Evolutionary conservation across 2,329 filamentous ascomycete genomes (phyloP).

Genomic region (Karstenula rhodostoma): DNA sequence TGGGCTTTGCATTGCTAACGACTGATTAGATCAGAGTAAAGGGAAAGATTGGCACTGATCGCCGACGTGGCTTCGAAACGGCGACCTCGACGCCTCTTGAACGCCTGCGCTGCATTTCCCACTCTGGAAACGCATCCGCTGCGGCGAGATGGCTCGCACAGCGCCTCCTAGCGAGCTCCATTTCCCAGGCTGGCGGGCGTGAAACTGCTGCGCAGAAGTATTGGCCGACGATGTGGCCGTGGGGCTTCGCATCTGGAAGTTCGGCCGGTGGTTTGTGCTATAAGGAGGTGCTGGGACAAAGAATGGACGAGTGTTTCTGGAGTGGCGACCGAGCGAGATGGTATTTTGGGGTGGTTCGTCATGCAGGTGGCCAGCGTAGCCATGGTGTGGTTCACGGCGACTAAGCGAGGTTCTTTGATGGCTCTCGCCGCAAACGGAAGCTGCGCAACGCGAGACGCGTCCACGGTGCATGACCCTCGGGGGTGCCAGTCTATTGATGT

Average conservation of each 20-base stretch:
- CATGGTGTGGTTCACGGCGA: background rate
- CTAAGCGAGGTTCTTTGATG: constrained; percentile 7
- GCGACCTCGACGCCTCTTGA: constrained; percentile 8
- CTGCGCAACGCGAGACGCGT: background rate
- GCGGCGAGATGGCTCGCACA: background rate
- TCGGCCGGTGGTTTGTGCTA: background rate
- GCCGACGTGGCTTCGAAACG: background rate
- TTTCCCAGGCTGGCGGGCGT: background rate
- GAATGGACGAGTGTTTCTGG: background rate
- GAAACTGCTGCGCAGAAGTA: background rate
- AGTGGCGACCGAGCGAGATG: background rate
- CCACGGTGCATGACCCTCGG: background rate
- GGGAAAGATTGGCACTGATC: background rate
- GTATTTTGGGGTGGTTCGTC: background rate
- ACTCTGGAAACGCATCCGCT: constrained; percentile 5
- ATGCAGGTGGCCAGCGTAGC: background rate
- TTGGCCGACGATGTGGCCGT: background rate
- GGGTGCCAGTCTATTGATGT: background rate
- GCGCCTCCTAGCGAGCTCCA: background rate
- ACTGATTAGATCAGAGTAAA: background rate
- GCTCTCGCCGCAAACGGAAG: background rate
- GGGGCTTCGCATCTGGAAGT: background rate
- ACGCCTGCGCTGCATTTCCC: background rate
- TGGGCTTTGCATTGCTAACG: background rate
- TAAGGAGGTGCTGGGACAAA: background rate